phyloP scores from a whole-genome alignment of 148 eudicot species.

The Vaccinium myrtillus region DNA sequence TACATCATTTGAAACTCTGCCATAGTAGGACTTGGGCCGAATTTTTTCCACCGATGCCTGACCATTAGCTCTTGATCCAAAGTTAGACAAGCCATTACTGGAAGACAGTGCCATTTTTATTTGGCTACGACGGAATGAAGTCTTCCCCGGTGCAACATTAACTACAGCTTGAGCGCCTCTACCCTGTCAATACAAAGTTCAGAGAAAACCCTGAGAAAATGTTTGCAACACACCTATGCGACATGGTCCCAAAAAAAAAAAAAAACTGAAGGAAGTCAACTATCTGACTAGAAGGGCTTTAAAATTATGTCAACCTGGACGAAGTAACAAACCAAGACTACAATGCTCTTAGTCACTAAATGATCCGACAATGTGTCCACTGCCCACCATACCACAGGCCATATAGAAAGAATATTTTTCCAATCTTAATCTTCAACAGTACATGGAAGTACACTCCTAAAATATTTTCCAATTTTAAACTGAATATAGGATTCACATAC shows the following conservation, averaged over 20 bases:
- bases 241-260: neutral
- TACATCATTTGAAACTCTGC: slow-evolving; percentile 36
- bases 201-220: neutral
- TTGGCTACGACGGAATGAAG: slow-evolving; percentile 23
- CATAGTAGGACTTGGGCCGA: slow-evolving; percentile 44
- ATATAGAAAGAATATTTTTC: neutral
- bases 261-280: neutral
- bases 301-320: neutral
- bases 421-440: neutral
- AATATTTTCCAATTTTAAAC: neutral
- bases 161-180: slow-evolving; percentile 43
- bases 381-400: neutral
- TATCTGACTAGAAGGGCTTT: neutral
- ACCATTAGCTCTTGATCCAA: slow-evolving; percentile 41
- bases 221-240: neutral
- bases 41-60: slow-evolving; percentile 38
- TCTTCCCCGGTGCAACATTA: slow-evolving; percentile 42
- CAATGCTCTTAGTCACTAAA: neutral
- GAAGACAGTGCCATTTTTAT: slow-evolving; percentile 42
- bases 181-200: slow-evolving; percentile 35
- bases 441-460: neutral
- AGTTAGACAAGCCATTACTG: slow-evolving; percentile 45
- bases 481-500: slow-evolving; percentile 28
- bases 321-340: neutral
- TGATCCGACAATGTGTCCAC: neutral